Base-by-base conservation (phyloP, 2,329 filamentous ascomycete genomes). In the Talaromyces pinophilus region DNA sequence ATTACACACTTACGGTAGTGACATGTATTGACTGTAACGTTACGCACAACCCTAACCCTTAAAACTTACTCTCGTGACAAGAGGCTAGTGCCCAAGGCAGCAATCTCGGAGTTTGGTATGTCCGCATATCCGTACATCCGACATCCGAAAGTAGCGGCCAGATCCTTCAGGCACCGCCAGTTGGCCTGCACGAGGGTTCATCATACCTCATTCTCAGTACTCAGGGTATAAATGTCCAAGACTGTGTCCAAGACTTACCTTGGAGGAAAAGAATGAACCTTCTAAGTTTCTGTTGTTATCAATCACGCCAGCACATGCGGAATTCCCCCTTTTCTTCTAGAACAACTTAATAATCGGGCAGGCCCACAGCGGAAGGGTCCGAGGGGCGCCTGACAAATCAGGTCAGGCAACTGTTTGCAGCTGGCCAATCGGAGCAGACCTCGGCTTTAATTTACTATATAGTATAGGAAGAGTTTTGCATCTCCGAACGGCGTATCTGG, bases 321-420 rank as follows among this genome's bases (percentile, higher is more conserved):
- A 54, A 54, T 54, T 33, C 22, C 22, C 13, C 46, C 7, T 22
- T 25, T 50, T 28, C 46, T 50, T 50, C 25, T 54, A 30, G 33
- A 59, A 54, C 22, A 19, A n/a, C 33, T 57, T 57, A 40, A 57
- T 57, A 57, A 57, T 57, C 33, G 11, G 38, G 25, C 1, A n/a
- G 60, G 2, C 44, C 60, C 60, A 52, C 42, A 52, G 59, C 59
- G 59, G 59, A 62, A 62, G 44, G 1, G 44, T 62, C 59, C 59
- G 59, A n/a, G 13, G n/a, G n/a, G 17, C n/a, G 11, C 59, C 42
- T 62, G 40, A 52, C 28, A 35, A 52, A 52, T 33, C 28, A 33
- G 59, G 13, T 13, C 19, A 50, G 46, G 46, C 11, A 50, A 11
- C 10, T 2, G 4, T 50, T 19, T 48, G 15, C n/a, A 25, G 1